Conservation (phyloP, 164 flowering plant species). For the Aristolochia californica region DNA sequence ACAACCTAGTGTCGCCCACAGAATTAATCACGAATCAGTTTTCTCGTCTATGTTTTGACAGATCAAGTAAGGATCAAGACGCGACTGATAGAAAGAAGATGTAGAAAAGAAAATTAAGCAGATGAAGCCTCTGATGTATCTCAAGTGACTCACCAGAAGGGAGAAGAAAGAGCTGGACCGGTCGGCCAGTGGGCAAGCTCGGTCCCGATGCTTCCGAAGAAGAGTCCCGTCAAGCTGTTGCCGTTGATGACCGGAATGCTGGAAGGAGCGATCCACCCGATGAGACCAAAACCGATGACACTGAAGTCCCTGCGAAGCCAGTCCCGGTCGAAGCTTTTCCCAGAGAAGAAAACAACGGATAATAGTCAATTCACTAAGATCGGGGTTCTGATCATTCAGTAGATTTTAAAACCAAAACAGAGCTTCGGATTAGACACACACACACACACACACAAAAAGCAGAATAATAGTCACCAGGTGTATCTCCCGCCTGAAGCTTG, state of each 20-base stretch:
- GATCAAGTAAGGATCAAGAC: too few species aligned
- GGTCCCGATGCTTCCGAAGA: slow-evolving; percentile 80
- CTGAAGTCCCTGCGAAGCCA: slow-evolving; percentile 78
- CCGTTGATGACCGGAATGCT: slow-evolving; percentile 82
- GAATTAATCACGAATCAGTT: not conserved
- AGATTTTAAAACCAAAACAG: not conserved
- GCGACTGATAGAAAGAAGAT: not conserved
- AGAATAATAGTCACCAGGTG: slow-evolving; percentile 38
- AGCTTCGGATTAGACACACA: not conserved
- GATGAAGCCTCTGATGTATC: not conserved
- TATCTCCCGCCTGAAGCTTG: slow-evolving; percentile 43
- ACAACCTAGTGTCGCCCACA: slow-evolving; percentile 39
- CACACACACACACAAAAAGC: not conserved
- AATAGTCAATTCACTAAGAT: too few species aligned
- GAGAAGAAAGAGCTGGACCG: slow-evolving; percentile 67
- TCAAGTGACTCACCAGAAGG: slow-evolving; percentile 47
- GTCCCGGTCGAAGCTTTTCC: slow-evolving; percentile 53
- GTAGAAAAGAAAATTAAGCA: not conserved
- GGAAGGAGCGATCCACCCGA: slow-evolving; percentile 94
- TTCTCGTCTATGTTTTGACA: too few species aligned
- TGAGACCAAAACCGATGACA: slow-evolving; percentile 89
- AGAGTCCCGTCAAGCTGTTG: slow-evolving; percentile 81
- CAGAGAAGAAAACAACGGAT: not conserved
- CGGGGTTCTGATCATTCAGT: not conserved
- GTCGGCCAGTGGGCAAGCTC: slow-evolving; percentile 90